Evolutionary conservation across 257 asterid species (phyloP), one percentile per base, ranked within the genome.

Genomic region (Ilex asprella): DNA sequence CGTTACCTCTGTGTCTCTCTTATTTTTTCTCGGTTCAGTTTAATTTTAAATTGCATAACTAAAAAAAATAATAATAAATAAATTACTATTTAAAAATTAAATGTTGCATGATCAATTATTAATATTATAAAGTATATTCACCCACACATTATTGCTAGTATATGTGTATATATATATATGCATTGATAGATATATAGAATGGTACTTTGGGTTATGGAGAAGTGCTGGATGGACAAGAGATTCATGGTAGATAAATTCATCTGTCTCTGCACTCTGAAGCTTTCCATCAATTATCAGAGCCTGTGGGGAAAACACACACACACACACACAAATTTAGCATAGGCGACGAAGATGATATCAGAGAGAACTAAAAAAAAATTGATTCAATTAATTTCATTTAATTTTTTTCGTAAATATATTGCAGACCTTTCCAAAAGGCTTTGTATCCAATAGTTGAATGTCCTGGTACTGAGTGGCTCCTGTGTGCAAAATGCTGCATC

Each of bases 181-280:
- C 27, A 21, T 21, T 21, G 27, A 21, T 21, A 21, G 27, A 21
- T 21, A 21, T 21, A 21, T 21, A 21, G 27, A 21, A 21, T 21
- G 27, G 41, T 78, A 91, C 98, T 73, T 78, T 51, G 84, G 73
- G 69, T 91, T 96, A 74, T 82, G 77, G 56, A 91, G 70, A 30
- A 91, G 91, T 44, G 96, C 72, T 46, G 98, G 98, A 78, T 91
- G 98, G 56, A 91, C 88, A 72, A 88, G 93, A 8, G 88, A 91
- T 75, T 91, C 98, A 76, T 91, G 98, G 76, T 91, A 91, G 68
- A 91, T 81, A 67, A 91, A 91, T 78, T 91, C 98, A 78, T 91
- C 98, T 27, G 79, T 82, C 72, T 91, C 98, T 60, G 98, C 96
- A 78, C 98, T 91, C 68, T 88, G 98, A 66, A 88, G 91, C 86